These are phyloP conservation scores for Arachis stenosperma DNA, from an alignment of 306 rosid genomes.

Conservation along the genomic window DNA sequence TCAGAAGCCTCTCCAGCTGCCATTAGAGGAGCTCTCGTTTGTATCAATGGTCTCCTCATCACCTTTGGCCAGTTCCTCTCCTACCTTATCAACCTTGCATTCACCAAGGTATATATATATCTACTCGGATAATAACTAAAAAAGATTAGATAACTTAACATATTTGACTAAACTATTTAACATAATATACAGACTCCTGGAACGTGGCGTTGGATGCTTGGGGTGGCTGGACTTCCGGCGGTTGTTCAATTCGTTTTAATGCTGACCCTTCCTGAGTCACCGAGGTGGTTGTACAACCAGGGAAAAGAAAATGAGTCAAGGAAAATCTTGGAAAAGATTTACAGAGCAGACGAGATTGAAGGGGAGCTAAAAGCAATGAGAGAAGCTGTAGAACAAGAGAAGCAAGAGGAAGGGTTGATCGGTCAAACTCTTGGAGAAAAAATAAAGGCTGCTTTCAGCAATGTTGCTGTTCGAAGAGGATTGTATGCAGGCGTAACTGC, in stretches of 20 bases:
- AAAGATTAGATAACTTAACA: too few species aligned
- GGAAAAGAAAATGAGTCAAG: constrained; percentile 57
- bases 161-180: too few species aligned
- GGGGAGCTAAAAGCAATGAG: constrained; percentile 58
- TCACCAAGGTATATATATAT: too few species aligned
- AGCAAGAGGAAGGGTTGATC: constrained; percentile 42
- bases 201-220: constrained; percentile 46
- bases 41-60: constrained; percentile 30
- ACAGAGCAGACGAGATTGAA: constrained; percentile 54
- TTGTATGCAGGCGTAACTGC: too few species aligned
- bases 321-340: constrained; percentile 52
- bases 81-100: too few species aligned
- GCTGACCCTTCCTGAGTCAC: constrained; percentile 37
- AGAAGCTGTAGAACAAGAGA: constrained; percentile 59
- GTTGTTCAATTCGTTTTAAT: constrained; percentile 21
- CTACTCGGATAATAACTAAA: too few species aligned
- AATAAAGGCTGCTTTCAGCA: constrained; percentile 47
- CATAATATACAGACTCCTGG: constrained; percentile 8
- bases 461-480: too few species aligned
- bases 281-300: constrained; percentile 44
- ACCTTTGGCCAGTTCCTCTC: too few species aligned
- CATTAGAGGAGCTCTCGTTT: constrained; percentile 38
- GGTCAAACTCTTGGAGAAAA: constrained; percentile 47
- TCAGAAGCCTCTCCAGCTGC: constrained; percentile 76
- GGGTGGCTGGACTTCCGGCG: constrained; percentile 35